Evolutionary conservation across 495 filamentous ascomycete genomes (phyloP).

Genomic region (Extremus antarcticus): DNA sequence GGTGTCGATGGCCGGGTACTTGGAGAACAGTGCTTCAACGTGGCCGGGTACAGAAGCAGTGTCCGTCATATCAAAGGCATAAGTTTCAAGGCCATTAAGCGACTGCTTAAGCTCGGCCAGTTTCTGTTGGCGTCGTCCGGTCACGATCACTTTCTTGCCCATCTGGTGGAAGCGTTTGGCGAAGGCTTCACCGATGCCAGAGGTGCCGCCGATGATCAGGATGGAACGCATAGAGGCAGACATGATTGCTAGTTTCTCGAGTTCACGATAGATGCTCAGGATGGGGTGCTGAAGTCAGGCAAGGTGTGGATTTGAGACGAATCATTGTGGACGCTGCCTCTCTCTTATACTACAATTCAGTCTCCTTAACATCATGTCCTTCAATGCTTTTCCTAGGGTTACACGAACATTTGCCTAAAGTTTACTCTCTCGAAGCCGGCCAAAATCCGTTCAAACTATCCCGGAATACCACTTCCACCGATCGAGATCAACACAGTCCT

Average conservation of each 20-base stretch:
- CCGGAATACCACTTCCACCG: too few relatives aligned
- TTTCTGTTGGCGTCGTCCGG: constrained; percentile 17
- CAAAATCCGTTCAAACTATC: too few relatives aligned
- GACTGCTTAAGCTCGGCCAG: constrained; percentile 23
- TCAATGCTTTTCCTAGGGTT: too few relatives aligned
- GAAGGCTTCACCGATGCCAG: constrained; percentile 15
- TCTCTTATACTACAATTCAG: too few relatives aligned
- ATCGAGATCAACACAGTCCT: too few relatives aligned
- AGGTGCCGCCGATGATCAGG: constrained; percentile 20
- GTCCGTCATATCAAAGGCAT: constrained; percentile 22
- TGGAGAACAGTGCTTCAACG: constrained; percentile 20
- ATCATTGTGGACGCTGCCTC: too few relatives aligned
- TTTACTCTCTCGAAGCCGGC: too few relatives aligned
- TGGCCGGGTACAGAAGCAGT: constrained; percentile 20
- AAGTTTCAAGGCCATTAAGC: constrained; percentile 25
- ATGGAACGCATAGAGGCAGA: constrained; percentile 7
- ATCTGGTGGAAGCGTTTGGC: constrained; percentile 11
- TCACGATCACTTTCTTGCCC: constrained; percentile 17
- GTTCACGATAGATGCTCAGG: too few relatives aligned
- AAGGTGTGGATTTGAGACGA: too few relatives aligned
- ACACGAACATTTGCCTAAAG: too few relatives aligned
- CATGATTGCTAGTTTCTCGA: not conserved
- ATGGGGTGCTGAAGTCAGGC: too few relatives aligned
- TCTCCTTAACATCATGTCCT: too few relatives aligned
- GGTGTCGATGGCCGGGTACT: constrained; percentile 30